Evolutionary conservation across 768 basidiomycete species (phyloP).

Genomic region (Calvatia gigantea): DNA sequence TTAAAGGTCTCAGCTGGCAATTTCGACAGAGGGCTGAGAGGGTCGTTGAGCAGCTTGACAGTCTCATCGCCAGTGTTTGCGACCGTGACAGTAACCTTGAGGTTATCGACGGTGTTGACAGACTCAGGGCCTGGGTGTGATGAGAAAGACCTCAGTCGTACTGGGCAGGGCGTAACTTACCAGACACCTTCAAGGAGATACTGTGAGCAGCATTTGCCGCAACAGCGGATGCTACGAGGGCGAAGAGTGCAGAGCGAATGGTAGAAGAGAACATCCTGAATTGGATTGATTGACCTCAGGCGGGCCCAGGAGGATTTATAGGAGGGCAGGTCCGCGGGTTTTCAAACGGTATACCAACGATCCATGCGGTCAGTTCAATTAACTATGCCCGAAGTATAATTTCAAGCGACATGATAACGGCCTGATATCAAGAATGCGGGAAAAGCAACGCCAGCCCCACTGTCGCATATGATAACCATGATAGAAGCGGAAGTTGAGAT

Average conservation of each 20-base stretch:
- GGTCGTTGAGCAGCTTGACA: conserved; percentile 42
- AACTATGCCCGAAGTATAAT: too few species aligned
- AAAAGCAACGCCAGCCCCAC: too few species aligned
- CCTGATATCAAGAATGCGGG: too few species aligned
- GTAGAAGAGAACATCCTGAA: background rate
- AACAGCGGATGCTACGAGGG: background rate
- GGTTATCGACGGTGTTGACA: conserved; percentile 31
- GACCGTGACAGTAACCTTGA: conserved; percentile 35
- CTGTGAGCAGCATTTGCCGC: background rate
- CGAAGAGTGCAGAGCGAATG: background rate
- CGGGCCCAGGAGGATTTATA: too few species aligned
- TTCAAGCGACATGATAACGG: too few species aligned
- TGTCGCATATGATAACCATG: too few species aligned
- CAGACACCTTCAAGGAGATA: background rate
- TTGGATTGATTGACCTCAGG: too few species aligned
- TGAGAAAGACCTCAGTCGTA: background rate
- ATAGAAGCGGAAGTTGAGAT: too few species aligned
- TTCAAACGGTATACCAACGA: too few species aligned
- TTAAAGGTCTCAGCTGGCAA: conserved; percentile 39
- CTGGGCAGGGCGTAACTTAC: background rate
- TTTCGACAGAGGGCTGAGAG: conserved; percentile 33
- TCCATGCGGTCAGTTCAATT: too few species aligned
- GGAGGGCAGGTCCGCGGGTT: too few species aligned
- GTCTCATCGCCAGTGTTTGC: conserved; percentile 45
- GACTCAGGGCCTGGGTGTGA: conserved; percentile 25